Evolutionary conservation across 768 basidiomycete genomes (phyloP).

Genomic region (Tulasnella sp.): DNA sequence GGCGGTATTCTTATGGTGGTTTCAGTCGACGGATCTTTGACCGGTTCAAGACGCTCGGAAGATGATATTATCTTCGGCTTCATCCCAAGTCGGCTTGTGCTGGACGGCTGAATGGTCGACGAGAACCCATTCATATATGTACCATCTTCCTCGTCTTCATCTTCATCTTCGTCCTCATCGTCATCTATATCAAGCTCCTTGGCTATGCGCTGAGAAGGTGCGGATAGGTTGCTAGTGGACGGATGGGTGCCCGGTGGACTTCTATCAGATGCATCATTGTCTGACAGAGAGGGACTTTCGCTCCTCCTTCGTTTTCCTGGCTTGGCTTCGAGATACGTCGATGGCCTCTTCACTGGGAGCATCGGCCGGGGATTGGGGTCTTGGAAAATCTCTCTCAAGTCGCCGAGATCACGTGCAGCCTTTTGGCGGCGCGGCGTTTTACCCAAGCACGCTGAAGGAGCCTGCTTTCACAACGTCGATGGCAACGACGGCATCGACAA

Average conservation of each 20-base stretch:
- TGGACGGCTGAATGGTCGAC: not conserved
- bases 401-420: not conserved
- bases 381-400: not conserved
- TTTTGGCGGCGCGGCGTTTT: not conserved
- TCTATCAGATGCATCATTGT: not conserved
- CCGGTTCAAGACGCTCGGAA: not conserved
- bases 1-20: not conserved
- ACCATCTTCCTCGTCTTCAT: not conserved
- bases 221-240: not conserved
- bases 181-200: not conserved
- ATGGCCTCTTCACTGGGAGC: constrained; percentile 5
- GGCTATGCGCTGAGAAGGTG: not conserved
- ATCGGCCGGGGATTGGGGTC: not conserved
- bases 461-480: not conserved
- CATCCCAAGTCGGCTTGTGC: not conserved
- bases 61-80: not conserved
- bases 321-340: not conserved
- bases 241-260: not conserved
- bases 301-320: not conserved
- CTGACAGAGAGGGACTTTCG: not conserved
- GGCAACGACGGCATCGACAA: not conserved
- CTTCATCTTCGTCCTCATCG: not conserved
- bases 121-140: not conserved
- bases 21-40: not conserved
- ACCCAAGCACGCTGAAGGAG: not conserved